Evolutionary conservation across 129 eudicot species (phyloP).

Genomic region (Arctium lappa): DNA sequence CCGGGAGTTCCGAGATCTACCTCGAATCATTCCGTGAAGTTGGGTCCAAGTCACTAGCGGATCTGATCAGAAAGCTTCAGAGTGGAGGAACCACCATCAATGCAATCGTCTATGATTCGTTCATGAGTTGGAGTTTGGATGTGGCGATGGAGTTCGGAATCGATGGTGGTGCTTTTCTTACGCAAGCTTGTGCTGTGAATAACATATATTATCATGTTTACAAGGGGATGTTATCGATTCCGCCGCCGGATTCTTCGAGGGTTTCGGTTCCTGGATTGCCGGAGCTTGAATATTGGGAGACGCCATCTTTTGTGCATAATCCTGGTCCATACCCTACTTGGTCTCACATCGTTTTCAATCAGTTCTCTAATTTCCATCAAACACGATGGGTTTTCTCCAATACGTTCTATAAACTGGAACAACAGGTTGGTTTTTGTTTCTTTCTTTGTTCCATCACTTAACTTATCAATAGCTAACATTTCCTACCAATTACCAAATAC

Average conservation of each 20-base stretch:
- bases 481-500: too few relatives aligned
- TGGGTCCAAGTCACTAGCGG: constrained; percentile 6
- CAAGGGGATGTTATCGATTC: constrained; percentile 25
- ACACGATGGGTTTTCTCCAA: constrained; percentile 36
- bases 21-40: neutral
- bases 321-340: constrained; percentile 18
- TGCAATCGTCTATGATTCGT: constrained; percentile 42
- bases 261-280: constrained; percentile 41
- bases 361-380: constrained; percentile 27
- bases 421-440: constrained; percentile 25
- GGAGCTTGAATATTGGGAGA: constrained; percentile 20
- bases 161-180: constrained; percentile 37
- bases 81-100: neutral
- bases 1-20: neutral
- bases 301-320: constrained; percentile 35
- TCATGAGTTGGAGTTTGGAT: constrained; percentile 36
- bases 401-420: constrained; percentile 38
- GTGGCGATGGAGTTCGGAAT: constrained; percentile 26
- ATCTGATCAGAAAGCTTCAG: constrained; percentile 14
- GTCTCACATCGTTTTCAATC: constrained; percentile 15
- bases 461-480: too few relatives aligned
- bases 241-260: neutral
- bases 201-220: constrained; percentile 34
- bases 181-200: constrained; percentile 53
- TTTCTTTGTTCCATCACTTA: neutral